Conservation (phyloP, 2,329 filamentous ascomycete species). For the Venturia carpophila region DNA sequence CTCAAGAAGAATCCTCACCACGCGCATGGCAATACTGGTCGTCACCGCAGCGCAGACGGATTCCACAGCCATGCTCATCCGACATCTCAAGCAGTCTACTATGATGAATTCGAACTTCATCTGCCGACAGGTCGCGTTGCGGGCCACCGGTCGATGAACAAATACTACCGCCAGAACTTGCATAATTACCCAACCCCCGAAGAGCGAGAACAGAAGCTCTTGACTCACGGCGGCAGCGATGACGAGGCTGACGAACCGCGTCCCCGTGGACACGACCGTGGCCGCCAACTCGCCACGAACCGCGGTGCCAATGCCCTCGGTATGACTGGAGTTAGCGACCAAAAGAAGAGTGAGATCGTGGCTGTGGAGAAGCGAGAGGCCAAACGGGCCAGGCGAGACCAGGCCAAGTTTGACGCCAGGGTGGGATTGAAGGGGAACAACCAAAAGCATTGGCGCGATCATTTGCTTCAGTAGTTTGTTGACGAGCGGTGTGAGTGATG, state of each 20-base stretch:
- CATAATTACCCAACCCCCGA: conserved; percentile 71
- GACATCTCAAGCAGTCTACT: conserved; percentile 69
- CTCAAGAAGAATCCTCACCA: conserved; percentile 72
- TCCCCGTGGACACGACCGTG: conserved; percentile 26
- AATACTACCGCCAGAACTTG: conserved; percentile 89
- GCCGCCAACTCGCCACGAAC: conserved; percentile 31
- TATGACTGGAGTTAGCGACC: conserved; percentile 69
- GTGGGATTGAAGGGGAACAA: conserved; percentile 68
- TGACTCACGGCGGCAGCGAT: conserved; percentile 39
- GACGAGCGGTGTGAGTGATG: not conserved
- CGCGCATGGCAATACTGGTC: conserved; percentile 59
- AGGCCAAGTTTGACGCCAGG: conserved; percentile 41
- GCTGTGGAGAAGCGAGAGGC: conserved; percentile 61
- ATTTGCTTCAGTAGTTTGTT: conserved; percentile 28
- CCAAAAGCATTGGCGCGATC: conserved; percentile 63
- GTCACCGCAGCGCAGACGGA: conserved; percentile 67
- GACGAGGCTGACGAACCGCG: conserved; percentile 31
- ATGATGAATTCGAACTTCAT: conserved; percentile 90
- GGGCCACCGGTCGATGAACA: conserved; percentile 78
- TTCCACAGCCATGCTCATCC: conserved; percentile 74
- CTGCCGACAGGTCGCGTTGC: conserved; percentile 83
- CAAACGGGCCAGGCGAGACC: conserved; percentile 54
- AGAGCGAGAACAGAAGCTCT: conserved; percentile 58
- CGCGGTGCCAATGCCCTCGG: conserved; percentile 65
- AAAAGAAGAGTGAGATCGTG: conserved; percentile 61